Evolutionary conservation across 495 filamentous ascomycete genomes (phyloP), one percentile per base, ranked within the genome.

Genomic region (Talaromyces proteolyticus): DNA sequence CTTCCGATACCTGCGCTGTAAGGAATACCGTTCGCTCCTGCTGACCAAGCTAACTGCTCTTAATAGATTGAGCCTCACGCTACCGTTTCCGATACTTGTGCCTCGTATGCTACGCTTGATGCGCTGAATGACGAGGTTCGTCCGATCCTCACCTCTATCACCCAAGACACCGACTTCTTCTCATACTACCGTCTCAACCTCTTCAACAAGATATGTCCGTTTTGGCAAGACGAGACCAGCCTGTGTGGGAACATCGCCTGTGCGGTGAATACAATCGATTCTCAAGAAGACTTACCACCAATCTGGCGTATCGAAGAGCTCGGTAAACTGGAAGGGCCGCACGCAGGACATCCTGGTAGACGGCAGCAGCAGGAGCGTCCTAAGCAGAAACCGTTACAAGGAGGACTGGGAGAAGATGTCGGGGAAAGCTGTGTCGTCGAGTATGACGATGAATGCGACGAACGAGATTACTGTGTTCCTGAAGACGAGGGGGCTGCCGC

Each of bases 241-340:
- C 90, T 96, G 79, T 98, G 93, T 66, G 93, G 91, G 44, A 98
- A 98, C 66, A 92, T 95, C 51, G 93, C 92, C 6, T 98, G 93
- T 62, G 86, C 92, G 22, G 93, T 98, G n/a, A 89, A 92, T 62
- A 98, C 93, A 11, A 78, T 97, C 53, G 93, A 96, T 42, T 88
- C 92, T 52, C 91, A 97, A 68, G 85, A 93, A 47, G 91, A 96
- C 53, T 90, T 98, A 47, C 93, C 94, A 17, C 67, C 73, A 41
- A 87, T 91, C 59, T 98, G 93, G 93, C 82, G 93, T 23, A 85
- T 89, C 19, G 84, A 91, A 67, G 89, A 96, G 69, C 75, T 98
- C 37, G 88, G 90, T 53, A 96, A 95, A 68, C 73, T 98, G 4
- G 88, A 95, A 58, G 93, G 93, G 0, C 93, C 92, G 1, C 91